Percentiles rank a stretch among this genome's conserved stretches.
These are phyloP conservation scores for Trypanosomatidae sp. DNA, from an alignment of 208 protist species.

Conservation along the genomic window DNA sequence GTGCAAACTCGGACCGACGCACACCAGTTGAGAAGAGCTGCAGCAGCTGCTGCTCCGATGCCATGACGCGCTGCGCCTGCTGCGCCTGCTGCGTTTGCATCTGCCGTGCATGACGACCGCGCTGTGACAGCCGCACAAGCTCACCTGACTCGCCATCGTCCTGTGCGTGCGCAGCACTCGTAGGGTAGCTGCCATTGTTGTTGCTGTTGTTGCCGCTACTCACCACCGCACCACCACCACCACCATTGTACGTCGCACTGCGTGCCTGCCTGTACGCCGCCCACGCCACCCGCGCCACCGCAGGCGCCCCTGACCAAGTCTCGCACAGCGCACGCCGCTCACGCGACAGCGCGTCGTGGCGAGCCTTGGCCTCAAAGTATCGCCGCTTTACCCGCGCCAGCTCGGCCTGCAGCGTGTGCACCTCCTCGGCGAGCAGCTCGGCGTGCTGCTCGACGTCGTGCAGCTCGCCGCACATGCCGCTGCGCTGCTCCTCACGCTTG, in stretches of 20 bases:
- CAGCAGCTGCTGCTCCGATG: constrained; percentile 15
- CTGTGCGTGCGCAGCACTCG: too few relatives aligned
- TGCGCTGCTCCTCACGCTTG: constrained; percentile 87
- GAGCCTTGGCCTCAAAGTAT: constrained; percentile 87
- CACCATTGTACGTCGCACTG: too few relatives aligned
- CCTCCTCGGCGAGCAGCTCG: constrained; percentile 83
- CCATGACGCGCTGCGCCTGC: constrained; percentile 2
- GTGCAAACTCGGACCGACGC: constrained; percentile 38
- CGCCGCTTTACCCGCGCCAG: constrained; percentile 86
- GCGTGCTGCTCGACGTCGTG: constrained; percentile 38
- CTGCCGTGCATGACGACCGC: not conserved
- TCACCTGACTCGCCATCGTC: too few relatives aligned
- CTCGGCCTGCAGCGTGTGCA: constrained; percentile 74
- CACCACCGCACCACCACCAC: too few relatives aligned
- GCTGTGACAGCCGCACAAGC: too few relatives aligned
- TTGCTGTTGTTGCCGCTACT: too few relatives aligned
- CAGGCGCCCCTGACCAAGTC: constrained; percentile 25
- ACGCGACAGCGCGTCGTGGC: constrained; percentile 50
- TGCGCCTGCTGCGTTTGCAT: constrained; percentile 3
- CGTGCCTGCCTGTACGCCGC: not conserved
- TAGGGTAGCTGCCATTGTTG: too few relatives aligned
- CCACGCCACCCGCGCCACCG: constrained; percentile 4
- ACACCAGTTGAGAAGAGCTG: constrained; percentile 34
- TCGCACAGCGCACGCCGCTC: constrained; percentile 25
- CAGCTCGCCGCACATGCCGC: constrained; percentile 50